Percentiles rank a stretch among this genome's conserved stretches.
phyloP scores from a whole-genome alignment of 2,329 filamentous ascomycete species.

The Colletotrichum musae region DNA sequence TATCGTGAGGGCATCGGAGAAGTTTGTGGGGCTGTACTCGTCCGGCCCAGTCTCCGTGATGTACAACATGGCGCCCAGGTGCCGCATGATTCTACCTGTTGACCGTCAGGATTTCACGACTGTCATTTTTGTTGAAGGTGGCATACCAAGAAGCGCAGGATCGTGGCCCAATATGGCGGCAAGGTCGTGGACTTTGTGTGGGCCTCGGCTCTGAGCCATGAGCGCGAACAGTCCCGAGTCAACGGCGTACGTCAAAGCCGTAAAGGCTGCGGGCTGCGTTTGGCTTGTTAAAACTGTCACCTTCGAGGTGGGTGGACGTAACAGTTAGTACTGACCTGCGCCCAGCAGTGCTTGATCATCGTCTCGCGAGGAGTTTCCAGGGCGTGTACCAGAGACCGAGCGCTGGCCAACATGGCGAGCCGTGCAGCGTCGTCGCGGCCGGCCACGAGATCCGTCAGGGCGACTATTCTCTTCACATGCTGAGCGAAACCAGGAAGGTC shows the following conservation, averaged over 20 bases:
- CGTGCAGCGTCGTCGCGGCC: background rate
- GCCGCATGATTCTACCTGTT: conserved; percentile 51
- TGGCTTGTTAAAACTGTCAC: background rate
- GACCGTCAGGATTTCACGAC: too few relatives aligned
- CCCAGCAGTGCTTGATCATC: conserved; percentile 62
- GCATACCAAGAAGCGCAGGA: conserved; percentile 12
- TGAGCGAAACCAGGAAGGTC: background rate
- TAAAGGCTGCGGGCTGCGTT: conserved; percentile 44
- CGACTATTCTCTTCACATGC: conserved; percentile 10
- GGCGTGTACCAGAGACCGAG: conserved; percentile 37
- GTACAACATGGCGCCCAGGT: conserved; percentile 57
- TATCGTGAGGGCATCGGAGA: conserved; percentile 52
- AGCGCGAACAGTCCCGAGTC: conserved; percentile 54
- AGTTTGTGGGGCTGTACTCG: conserved; percentile 56
- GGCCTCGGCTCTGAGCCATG: conserved; percentile 46
- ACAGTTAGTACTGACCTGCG: conserved; percentile 48
- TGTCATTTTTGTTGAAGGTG: background rate
- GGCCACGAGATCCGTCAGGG: background rate
- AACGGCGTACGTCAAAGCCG: conserved; percentile 49
- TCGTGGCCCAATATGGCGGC: conserved; percentile 1
- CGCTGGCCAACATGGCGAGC: conserved; percentile 14
- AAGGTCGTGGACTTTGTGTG: conserved; percentile 14
- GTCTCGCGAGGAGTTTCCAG: conserved; percentile 63
- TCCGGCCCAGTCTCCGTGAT: conserved; percentile 52
- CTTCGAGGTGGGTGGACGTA: fast-evolving